These are phyloP conservation scores for Synchytrium microbalum DNA, from an alignment of 371 early-diverging fungal species.

Conservation along the genomic window DNA sequence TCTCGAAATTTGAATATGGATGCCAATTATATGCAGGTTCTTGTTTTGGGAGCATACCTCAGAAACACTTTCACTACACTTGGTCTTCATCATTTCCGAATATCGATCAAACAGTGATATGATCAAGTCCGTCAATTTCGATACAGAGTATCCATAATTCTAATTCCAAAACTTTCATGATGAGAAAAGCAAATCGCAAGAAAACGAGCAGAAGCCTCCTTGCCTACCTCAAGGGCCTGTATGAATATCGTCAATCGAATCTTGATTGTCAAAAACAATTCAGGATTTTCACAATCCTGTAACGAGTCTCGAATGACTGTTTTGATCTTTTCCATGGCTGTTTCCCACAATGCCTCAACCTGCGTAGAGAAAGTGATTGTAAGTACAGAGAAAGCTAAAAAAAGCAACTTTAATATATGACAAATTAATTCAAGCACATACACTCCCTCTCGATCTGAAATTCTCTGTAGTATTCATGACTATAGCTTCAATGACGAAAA, in stretches of 20 bases:
- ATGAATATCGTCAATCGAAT: conserved; percentile 68
- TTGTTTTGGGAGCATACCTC: conserved; percentile 38
- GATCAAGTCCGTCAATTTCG: conserved; percentile 60
- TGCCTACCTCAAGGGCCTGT: conserved; percentile 73
- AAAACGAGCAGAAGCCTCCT: neutral
- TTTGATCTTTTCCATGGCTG: conserved; percentile 69
- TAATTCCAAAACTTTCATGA: conserved; percentile 30
- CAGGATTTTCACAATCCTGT: conserved; percentile 67
- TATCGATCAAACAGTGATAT: conserved; percentile 73
- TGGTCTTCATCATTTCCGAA: conserved; percentile 63
- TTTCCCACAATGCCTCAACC: conserved; percentile 73
- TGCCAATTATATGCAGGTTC: neutral
- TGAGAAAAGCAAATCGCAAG: neutral
- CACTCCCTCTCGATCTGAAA: conserved; percentile 81
- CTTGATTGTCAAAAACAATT: conserved; percentile 70
- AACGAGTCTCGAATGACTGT: conserved; percentile 70
- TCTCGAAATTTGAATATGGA: neutral
- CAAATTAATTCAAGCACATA: conserved; percentile 17
- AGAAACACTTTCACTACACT: conserved; percentile 60
- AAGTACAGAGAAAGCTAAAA: neutral
- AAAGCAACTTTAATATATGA: neutral
- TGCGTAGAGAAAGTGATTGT: neutral
- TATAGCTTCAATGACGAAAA: conserved; percentile 89
- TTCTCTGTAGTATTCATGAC: conserved; percentile 83
- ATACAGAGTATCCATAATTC: conserved; percentile 59